A percentile compares a stretch with the other conserved stretches of the same genome.
Conservation (phyloP, 306 rosid species). For the Cicer judaicum region DNA sequence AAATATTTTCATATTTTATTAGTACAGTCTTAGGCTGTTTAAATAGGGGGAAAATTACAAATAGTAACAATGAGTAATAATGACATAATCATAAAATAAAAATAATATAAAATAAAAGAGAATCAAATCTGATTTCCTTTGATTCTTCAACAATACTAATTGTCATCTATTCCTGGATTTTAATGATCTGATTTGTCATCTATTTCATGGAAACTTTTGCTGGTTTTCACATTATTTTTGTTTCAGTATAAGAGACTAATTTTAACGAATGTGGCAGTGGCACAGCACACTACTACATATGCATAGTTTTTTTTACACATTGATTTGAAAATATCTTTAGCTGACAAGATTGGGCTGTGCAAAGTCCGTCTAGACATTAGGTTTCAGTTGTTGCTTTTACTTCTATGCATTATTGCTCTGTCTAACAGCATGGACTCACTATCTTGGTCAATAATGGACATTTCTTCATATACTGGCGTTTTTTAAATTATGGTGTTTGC, state of each 20-base stretch:
- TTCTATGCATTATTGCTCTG: slow-evolving; percentile 5
- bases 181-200: slow-evolving; percentile 29
- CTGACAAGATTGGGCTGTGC: slow-evolving; percentile 12
- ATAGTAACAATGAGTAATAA: no score
- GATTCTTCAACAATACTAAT: background rate
- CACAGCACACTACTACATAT: background rate
- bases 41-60: no score
- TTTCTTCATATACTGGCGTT: slow-evolving; percentile 28
- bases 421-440: slow-evolving; percentile 22
- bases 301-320: background rate
- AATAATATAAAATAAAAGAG: no score
- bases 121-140: no score
- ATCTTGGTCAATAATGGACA: slow-evolving; percentile 18
- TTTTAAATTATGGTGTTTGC: slow-evolving; percentile 20
- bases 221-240: background rate
- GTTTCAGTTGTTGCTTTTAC: slow-evolving; percentile 31
- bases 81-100: no score
- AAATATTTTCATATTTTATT: no score
- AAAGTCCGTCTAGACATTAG: slow-evolving; percentile 22
- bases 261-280: background rate
- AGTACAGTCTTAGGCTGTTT: no score
- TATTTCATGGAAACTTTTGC: background rate
- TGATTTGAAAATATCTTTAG: slow-evolving; percentile 19
- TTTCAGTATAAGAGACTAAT: background rate
- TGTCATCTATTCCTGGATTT: slow-evolving; percentile 18